phyloP scores from a whole-genome alignment of 176 grass and related monocot genomes.

The Carex littledalei region DNA sequence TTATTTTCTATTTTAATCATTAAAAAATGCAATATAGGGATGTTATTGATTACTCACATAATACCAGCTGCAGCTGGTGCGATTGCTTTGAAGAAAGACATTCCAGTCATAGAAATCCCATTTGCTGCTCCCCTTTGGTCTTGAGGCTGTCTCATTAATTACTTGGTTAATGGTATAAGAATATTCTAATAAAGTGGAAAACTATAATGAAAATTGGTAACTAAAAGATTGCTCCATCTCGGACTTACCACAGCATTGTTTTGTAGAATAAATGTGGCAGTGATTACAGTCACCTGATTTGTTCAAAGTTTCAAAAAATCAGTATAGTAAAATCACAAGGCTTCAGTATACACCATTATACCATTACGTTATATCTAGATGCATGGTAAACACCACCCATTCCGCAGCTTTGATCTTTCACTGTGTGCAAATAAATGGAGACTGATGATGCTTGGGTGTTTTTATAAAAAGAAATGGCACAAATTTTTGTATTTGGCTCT shows the following conservation, averaged over 20 bases:
- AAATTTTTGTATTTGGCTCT: slow-evolving; percentile 4
- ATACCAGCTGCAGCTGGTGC: slow-evolving; percentile 59
- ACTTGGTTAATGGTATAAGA: not conserved
- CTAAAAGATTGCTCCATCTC: not conserved
- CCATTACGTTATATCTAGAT: not conserved
- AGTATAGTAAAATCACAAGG: not conserved
- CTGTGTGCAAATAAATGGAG: not conserved
- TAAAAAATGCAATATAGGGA: not conserved
- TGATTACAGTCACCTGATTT: slow-evolving; percentile 53
- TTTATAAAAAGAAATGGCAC: not conserved
- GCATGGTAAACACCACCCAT: not conserved
- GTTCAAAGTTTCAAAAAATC: slow-evolving; percentile 15
- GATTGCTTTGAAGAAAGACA: slow-evolving; percentile 70
- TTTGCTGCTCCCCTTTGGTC: slow-evolving; percentile 87
- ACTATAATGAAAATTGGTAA: not conserved
- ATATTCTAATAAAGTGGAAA: slow-evolving; percentile 8
- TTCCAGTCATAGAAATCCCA: slow-evolving; percentile 60
- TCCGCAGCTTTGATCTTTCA: not conserved
- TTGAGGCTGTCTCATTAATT: slow-evolving; percentile 38
- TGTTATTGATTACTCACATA: slow-evolving; percentile 41
- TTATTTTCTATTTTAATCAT: not conserved
- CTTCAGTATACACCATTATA: not conserved
- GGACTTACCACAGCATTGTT: slow-evolving; percentile 76
- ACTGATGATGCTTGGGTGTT: not conserved
- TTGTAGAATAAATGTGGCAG: slow-evolving; percentile 67